Percentiles rank a stretch among this genome's conserved stretches.
These are phyloP conservation scores for Beauveria sp. DNA, from an alignment of 2,329 filamentous ascomycete species.

Conservation along the genomic window DNA sequence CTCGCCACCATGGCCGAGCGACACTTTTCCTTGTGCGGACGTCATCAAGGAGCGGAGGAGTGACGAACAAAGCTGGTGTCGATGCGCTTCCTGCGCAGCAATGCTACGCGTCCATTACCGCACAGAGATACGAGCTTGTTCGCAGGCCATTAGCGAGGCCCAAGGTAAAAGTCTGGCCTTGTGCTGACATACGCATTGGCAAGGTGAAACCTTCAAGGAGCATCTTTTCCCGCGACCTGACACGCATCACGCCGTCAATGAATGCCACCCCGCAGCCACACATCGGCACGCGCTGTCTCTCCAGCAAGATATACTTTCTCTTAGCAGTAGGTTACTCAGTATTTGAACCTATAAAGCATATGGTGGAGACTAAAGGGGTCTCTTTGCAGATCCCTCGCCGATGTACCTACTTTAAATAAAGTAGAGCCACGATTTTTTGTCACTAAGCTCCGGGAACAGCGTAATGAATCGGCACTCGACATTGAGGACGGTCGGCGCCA, in stretches of 20 bases:
- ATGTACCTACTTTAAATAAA: slow-evolving; percentile 22
- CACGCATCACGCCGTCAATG: slow-evolving; percentile 20
- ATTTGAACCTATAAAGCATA: slow-evolving; percentile 22
- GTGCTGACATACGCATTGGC: slow-evolving; percentile 2
- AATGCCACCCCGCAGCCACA: slow-evolving; percentile 15
- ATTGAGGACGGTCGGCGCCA: slow-evolving; percentile 21
- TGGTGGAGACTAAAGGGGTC: slow-evolving; percentile 27
- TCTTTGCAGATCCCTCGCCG: slow-evolving; percentile 23
- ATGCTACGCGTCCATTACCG: not conserved
- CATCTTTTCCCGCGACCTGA: slow-evolving; percentile 21
- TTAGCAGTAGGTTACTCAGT: slow-evolving; percentile 24
- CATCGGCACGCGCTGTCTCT: slow-evolving; percentile 15
- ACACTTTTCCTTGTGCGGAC: not conserved
- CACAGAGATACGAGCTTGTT: not conserved
- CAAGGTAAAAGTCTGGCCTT: not conserved
- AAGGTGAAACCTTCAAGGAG: slow-evolving; percentile 13
- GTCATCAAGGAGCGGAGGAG: not conserved
- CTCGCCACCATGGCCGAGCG: not conserved
- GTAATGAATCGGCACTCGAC: slow-evolving; percentile 22
- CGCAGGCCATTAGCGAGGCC: not conserved
- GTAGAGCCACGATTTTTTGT: slow-evolving; percentile 25
- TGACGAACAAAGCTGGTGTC: not conserved
- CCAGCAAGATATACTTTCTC: slow-evolving; percentile 17
- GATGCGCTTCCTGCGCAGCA: not conserved
- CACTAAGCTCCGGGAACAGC: slow-evolving; percentile 24